phyloP scores from a whole-genome alignment of 2,329 filamentous ascomycete species.

The Pseudonectria buxi region DNA sequence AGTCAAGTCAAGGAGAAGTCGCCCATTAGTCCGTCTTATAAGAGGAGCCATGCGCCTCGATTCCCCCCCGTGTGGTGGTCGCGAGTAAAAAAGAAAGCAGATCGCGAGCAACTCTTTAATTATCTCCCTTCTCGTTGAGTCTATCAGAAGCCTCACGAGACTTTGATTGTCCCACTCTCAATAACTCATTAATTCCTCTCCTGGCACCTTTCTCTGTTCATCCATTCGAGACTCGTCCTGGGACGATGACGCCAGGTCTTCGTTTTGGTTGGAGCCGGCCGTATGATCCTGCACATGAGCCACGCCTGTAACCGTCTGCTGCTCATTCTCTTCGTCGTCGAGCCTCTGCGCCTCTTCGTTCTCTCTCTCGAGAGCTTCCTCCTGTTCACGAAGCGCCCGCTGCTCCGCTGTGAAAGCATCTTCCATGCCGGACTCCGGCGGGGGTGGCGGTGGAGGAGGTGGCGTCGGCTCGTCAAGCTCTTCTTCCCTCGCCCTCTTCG shows the following conservation, averaged over 20 bases:
- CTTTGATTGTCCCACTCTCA: background rate
- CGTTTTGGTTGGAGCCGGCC: too few species aligned
- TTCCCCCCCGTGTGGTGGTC: background rate
- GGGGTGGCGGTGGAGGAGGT: slow-evolving; percentile 44
- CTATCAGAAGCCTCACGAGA: background rate
- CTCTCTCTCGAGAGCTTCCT: slow-evolving; percentile 43
- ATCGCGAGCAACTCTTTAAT: background rate
- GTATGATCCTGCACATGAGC: slow-evolving; percentile 18
- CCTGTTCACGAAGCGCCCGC: slow-evolving; percentile 41
- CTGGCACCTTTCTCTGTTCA: background rate
- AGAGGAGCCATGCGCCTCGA: background rate
- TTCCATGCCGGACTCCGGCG: slow-evolving; percentile 34
- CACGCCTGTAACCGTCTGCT: slow-evolving; percentile 20
- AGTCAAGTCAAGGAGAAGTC: background rate
- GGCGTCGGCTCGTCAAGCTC: slow-evolving; percentile 32
- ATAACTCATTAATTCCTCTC: background rate
- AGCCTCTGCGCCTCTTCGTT: slow-evolving; percentile 49
- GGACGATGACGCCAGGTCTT: too few species aligned
- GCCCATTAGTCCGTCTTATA: too few species aligned
- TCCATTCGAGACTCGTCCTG: too few species aligned
- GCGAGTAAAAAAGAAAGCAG: background rate
- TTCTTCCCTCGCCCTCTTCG: slow-evolving; percentile 47
- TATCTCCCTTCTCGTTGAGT: background rate
- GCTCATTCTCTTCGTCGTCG: slow-evolving; percentile 38
- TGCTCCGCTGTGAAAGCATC: slow-evolving; percentile 35